Conservation (phyloP, 1,284 basidiomycete genomes). For the Trichosporon coremiiforme region DNA sequence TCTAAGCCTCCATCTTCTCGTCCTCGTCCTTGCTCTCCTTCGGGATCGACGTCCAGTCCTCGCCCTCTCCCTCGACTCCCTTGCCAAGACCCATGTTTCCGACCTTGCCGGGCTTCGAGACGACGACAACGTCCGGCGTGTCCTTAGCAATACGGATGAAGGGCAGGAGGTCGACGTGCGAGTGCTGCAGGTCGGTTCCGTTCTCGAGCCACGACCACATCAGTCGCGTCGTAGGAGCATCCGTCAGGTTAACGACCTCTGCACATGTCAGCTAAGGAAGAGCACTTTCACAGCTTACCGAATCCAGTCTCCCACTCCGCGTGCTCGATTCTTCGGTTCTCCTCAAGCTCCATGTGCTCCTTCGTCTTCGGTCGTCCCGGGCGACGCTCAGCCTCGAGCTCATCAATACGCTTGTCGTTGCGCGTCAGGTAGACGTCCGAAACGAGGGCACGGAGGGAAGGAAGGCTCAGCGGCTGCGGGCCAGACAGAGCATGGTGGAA, state of each 20-base stretch:
- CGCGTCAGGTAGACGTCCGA: conserved; percentile 72
- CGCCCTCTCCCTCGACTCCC: conserved; percentile 31
- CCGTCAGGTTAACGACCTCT: conserved; percentile 83
- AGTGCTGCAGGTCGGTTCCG: conserved; percentile 59
- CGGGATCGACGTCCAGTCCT: conserved; percentile 26
- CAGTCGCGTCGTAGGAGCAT: conserved; percentile 68
- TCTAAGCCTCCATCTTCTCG: conserved; percentile 25
- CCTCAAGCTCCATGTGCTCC: conserved; percentile 72
- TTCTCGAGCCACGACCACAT: conserved; percentile 77
- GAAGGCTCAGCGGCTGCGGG: conserved; percentile 66
- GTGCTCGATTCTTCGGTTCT: conserved; percentile 66
- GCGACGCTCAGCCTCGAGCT: conserved; percentile 66
- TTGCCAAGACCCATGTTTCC: conserved; percentile 43
- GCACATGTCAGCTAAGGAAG: conserved; percentile 26
- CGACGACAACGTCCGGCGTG: conserved; percentile 37
- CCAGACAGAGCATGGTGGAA: conserved; percentile 69
- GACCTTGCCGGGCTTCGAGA: conserved; percentile 37
- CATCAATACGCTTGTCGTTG: conserved; percentile 68
- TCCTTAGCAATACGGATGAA: conserved; percentile 43
- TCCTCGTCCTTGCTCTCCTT: conserved; percentile 21
- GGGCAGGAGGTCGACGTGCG: conserved; percentile 67
- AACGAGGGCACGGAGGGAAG: conserved; percentile 70
- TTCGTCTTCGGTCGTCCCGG: conserved; percentile 76
- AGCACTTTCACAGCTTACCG: conserved; percentile 61
- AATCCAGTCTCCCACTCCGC: conserved; percentile 80